Base-by-base conservation (phyloP, 192 early-diverging fungal genomes). In the Blastocladiella britannica region DNA sequence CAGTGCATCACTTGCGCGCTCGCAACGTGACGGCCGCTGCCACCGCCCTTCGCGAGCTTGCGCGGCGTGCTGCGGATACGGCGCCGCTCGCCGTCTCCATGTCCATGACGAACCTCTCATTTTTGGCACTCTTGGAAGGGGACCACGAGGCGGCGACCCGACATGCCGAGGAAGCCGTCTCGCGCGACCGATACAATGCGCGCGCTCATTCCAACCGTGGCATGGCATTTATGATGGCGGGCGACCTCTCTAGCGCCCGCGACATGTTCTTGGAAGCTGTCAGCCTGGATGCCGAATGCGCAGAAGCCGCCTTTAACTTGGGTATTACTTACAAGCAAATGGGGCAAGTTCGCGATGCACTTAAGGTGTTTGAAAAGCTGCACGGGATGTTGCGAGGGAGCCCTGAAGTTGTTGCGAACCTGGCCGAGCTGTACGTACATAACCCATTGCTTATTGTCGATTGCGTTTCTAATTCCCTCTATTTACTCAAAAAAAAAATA, bases 261-360 rank as follows among this genome's bases (percentile, higher is more conserved):
- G 23, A 57, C 23, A 24, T 53, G 23, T 79, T 75, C 58, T 68
- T 72, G 55, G 71, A 73, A 60, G 77, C 73, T 28, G 60, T 79
- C 28, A 65, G 65, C 30, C 68, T 75, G 1, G 77, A 79, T 53
- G 74, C 77, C 7, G 60, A 70, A 7, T 79, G 77, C 60, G 74
- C 73, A 1, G 77, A 79, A 59, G 74, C 77, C 26, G 74, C 75
- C 64, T 79, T 73, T 62, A 79, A 79, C 55, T 56, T 75, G 0
- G 76, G 77, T 4, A 57, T 79, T 15, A 70, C 66, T 5, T 56
- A 68, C 54, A 79, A 79, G 56, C 25, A 65, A 51, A 15, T 64
- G 27, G 67, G 64, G 26, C 51, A 63, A n/a, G 68, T 65, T 29
- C 26, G 29, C 1, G 74, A 73, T 29, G 69, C 71, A 2, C 56